Base-by-base conservation (phyloP, 495 filamentous ascomycete genomes). In the Talaromyces ruber region DNA sequence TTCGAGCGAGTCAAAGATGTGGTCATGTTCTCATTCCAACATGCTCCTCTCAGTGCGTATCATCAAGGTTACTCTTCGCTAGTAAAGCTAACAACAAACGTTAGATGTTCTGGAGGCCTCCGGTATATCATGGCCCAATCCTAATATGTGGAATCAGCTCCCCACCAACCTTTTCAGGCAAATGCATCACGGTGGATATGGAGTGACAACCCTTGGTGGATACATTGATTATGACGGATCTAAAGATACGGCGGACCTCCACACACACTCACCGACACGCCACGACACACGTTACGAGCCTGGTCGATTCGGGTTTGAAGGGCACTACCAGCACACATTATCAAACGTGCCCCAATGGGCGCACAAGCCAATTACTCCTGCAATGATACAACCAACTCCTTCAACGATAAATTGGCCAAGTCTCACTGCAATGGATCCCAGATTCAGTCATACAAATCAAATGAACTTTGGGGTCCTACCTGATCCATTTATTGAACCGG, bases 81-180 rank as follows among this genome's bases (percentile, higher is more conserved):
- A 24, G 25, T 61, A n/a, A 57, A 21, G 28, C 63, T 67, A n/a
- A 74, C 57, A 43, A 30, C 57, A 43, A 30, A n/a, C 39, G 34
- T 68, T 63, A 86, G 90, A 89, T 45, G 78, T 92, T 11, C 78
- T 94, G n/a, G 89, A 93, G 68, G 80, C 74, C 59, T 87, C 84
- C 34, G 81, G 79, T n/a, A 91, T 94, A 66, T 89, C 90, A 16
- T 94, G 89, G 89, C 90, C 90, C 2, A 92, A 90, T 71, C 79
- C 82, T 52, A 70, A 71, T 21, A 91, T 92, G 88, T 92, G 85
- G 87, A 79, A 75, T 12, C 82, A 83, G 22, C 64, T 74, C 26
- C 66, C 72, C 7, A 74, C 76, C 22, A 71, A 72, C 43, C 69
- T 71, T 18, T 72, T 77, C 60, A 74, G 74, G 51, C 66, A 67